Base-by-base conservation (phyloP, 225 moss, liverwort and hornwort genomes). In the Antitrichia curtipendula region DNA sequence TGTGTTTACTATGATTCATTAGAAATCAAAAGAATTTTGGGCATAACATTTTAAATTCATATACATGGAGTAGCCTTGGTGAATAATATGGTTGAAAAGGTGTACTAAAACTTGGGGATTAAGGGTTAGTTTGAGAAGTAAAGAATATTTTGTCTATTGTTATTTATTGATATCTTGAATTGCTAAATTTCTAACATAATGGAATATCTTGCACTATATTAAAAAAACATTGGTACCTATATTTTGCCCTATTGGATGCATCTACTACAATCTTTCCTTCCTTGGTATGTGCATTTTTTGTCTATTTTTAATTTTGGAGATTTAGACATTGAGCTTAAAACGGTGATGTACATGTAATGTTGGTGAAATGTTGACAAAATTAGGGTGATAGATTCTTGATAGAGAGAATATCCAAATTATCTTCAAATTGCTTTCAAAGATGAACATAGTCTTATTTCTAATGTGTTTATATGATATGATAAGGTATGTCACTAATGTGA, bases 311-410 rank as follows among this genome's bases (percentile, higher is more conserved):
- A 22, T 6, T 53, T 8, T 75, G 5, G 34, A 52, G 22, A 52
- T 52, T 52, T 75, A 8, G 34, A 21, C 22, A 34, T 75, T 75
- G 34, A 75, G 1, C 13, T 50, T 34, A 0, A 13, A 75, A 32
- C 0, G 8, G 2, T 34, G 34, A 50, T 75, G 32, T 2, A 4
- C 8, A 49, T 19, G 20, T 8, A 32, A 50, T 75, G 50, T 34
- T 0, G 12, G 2, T 13, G n/a, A n/a, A n/a, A n/a, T n/a, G n/a
- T n/a, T 49, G 47, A 4, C 0, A 74, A 1, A 49, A 49, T 74
- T 74, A 74, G 5, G 50, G 50, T 74, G 32, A 21, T 13, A 71
- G 16, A 16, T 43, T 71, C 16, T 32, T 32, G 1, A 50, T 20
- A 50, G 34, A 74, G 50, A 43, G 16, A 74, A 19, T 49, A 19